A percentile compares a stretch with the other conserved stretches of the same genome.
Evolutionary conservation across 1,284 basidiomycete species (phyloP).

Genomic region (Apiotrichum sp.): DNA sequence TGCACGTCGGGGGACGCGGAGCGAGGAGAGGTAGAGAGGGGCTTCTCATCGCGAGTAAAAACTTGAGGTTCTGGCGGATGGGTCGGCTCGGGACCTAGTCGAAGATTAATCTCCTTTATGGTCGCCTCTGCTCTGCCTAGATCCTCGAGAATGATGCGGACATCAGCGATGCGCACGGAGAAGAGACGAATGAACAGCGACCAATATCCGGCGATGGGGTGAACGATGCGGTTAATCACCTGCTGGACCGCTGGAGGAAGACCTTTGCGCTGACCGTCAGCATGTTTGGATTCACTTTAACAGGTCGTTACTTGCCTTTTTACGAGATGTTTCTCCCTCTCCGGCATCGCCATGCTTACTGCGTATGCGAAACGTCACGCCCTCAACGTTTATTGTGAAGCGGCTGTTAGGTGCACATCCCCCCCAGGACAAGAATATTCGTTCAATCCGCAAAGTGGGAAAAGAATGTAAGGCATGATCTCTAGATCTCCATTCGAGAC

Average conservation of each 20-base stretch:
- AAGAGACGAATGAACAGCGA: constrained; percentile 30
- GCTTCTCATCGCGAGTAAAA: background rate
- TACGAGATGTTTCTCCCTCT: background rate
- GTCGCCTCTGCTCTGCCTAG: constrained; percentile 29
- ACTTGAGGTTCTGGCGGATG: background rate
- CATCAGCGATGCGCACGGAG: constrained; percentile 31
- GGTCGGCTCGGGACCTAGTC: constrained; percentile 10
- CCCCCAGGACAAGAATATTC: constrained; percentile 31
- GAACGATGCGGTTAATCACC: constrained; percentile 12
- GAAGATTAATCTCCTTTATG: constrained; percentile 20
- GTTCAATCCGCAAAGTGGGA: constrained; percentile 31
- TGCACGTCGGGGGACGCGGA: too few species aligned
- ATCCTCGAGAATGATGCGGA: constrained; percentile 36
- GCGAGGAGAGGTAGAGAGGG: background rate
- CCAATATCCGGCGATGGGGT: constrained; percentile 35
- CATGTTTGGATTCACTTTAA: too few species aligned
- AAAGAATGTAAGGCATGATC: constrained; percentile 9
- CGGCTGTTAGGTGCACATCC: constrained; percentile 20
- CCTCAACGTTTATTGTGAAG: constrained; percentile 36
- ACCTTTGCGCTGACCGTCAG: constrained; percentile 5
- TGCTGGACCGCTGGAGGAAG: constrained; percentile 3
- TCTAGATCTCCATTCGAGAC: constrained; percentile 35
- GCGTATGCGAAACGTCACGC: constrained; percentile 25
- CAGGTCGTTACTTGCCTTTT: constrained; percentile 6
- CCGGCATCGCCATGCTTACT: background rate